Base-by-base conservation (phyloP, 2,329 filamentous ascomycete genomes). In the Epicoccum nigrum region DNA sequence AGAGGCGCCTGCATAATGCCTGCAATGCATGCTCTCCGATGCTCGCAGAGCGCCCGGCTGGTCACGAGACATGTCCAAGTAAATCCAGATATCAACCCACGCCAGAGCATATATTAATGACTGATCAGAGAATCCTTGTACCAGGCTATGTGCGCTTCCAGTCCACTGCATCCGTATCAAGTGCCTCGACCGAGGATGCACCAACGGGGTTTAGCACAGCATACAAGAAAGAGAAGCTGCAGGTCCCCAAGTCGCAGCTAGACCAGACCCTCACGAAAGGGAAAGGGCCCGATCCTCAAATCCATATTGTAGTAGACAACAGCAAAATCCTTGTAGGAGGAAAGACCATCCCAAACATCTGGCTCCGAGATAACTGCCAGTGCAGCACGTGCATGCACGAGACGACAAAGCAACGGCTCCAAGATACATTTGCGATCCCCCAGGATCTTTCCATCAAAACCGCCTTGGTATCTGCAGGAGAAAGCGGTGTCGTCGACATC, bases 381-480 rank as follows among this genome's bases (percentile, higher is more conserved):
- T 92, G 88, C 66, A 62, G 71, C 1, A 69, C 76, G 53, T 92
- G 89, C 66, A 79, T 88, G 19, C 86, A 91, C 69, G 82, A 83
- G 49, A 82, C 86, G 54, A 92, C 89, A 4, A 84, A 80, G 69
- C 89, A 92, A 71, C 78, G 87, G 20, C 81, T 83, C 42, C 78
- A 88, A 47, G 81, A 90, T 63, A 89, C 85, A 0, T 90, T 90
- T 61, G 77, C 81, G 52, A 73, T 75, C 17, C 64, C 71, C 3
- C 27, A 50, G 27, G 56, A 71, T 19, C 58, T 73, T 5, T 44
- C 57, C 3, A 64, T 74, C 35, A 56, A 58, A 15, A 51, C 51
- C 6, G 25, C 23, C 19, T 23, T 57, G 38, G 33, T 59, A 15
- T 11, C 45, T 21, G n/a, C 21, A 20, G 11, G 15, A 13, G 1